Percentiles rank a stretch among this genome's conserved stretches.
Conservation (phyloP, 805 yeast species). For the Yarrowia keelungensis region DNA sequence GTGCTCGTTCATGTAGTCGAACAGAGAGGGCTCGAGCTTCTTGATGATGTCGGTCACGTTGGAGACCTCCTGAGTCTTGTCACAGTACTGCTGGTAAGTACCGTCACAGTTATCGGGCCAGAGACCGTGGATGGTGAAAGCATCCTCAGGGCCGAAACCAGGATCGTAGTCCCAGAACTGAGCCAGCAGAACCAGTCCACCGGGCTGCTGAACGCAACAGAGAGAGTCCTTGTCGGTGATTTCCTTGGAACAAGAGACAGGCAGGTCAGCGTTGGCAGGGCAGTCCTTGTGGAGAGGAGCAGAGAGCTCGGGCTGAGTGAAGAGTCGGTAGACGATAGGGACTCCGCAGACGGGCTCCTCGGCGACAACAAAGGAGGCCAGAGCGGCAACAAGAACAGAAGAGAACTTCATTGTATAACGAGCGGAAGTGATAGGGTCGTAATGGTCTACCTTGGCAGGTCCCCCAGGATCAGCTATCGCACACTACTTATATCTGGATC, state of each 20-base stretch:
- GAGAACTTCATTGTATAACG: constrained; percentile 19
- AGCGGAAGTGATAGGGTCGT: not conserved
- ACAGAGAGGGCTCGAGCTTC: constrained; percentile 56
- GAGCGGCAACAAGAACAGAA: not conserved
- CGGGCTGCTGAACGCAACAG: constrained; percentile 88
- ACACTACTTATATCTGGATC: constrained; percentile 13
- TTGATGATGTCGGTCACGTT: constrained; percentile 58
- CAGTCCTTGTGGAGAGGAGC: constrained; percentile 46
- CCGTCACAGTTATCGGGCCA: constrained; percentile 94
- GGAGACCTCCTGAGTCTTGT: constrained; percentile 60
- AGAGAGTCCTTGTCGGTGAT: constrained; percentile 52
- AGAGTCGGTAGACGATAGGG: constrained; percentile 23
- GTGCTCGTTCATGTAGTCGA: constrained; percentile 60
- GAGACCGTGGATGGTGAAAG: constrained; percentile 82
- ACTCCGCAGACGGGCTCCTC: constrained; percentile 24
- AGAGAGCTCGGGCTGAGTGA: constrained; percentile 23
- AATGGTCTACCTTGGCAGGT: not conserved
- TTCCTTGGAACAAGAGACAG: constrained; percentile 47
- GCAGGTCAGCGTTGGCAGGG: constrained; percentile 46
- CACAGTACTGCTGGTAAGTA: constrained; percentile 79
- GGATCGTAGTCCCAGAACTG: constrained; percentile 94
- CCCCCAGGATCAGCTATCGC: not conserved
- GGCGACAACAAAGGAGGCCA: constrained; percentile 15
- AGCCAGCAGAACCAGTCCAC: constrained; percentile 81
- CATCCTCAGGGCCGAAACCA: constrained; percentile 70